Evolutionary conservation across 2,329 filamentous ascomycete genomes (phyloP), one percentile per base, ranked within the genome.

Genomic region (Arthrobotrys sphaeroides): DNA sequence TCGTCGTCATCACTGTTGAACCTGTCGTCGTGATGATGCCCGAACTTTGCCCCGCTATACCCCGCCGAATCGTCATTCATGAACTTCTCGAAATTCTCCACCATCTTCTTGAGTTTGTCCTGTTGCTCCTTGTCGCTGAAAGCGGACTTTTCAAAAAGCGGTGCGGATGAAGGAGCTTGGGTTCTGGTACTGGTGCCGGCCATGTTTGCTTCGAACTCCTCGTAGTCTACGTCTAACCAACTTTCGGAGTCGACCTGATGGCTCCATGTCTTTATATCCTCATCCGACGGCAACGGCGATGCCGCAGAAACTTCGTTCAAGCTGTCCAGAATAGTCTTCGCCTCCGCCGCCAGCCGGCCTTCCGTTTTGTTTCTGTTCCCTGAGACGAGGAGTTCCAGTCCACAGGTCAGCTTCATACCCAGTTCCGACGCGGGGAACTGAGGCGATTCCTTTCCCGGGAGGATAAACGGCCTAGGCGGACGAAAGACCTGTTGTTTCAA

Each of bases 171-270:
- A 20, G 55, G 12, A n/a, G n/a, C 55, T n/a, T 28, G 67, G 79
- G 16, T 47, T 77, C 67, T 64, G 33, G 69, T 73, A 38, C 70
- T 79, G 51, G 83, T 84, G 0, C 87, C 86, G 28, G 87, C 85
- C 0, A 99, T 84, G 81, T 97, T 93, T 26, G 87, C 86, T 80
- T 97, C 94, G 67, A 99, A 93, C 77, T 97, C 93, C 16, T 90
- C 87, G 78, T 93, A 97, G 80, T 94, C 90, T 69, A 99, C 96
- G 79, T 98, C 90, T 78, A 99, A 85, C 95, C 95, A 99, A 20
- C 88, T 86, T 79, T 98, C 95, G 79, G 93, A 89, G 75, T 98
- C 94, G 57, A 94, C 88, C n/a, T 84, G 86, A 28, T 84, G 83
- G 1, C 86, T 84, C 94, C 95, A 98, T 1, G 81, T 79, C 24